Conservation (phyloP, 306 rosid genomes). For the Begonia peltatifolia region DNA sequence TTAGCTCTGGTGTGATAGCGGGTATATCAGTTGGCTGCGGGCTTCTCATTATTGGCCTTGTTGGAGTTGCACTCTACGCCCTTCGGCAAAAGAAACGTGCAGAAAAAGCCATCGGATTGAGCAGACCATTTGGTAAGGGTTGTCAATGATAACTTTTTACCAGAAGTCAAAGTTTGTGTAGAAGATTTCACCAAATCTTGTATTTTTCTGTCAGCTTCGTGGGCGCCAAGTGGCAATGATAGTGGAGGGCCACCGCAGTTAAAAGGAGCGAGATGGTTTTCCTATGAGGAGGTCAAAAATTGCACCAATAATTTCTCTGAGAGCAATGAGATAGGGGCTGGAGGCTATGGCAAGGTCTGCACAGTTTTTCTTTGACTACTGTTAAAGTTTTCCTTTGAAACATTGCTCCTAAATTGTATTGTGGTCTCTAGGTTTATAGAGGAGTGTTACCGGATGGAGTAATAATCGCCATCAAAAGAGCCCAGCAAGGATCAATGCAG, state of each 20-base stretch:
- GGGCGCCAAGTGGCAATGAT: slow-evolving; percentile 87
- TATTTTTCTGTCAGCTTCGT: slow-evolving; percentile 48
- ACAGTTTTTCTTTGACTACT: background rate
- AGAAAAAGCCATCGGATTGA: slow-evolving; percentile 72
- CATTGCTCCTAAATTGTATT: background rate
- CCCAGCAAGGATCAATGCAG: slow-evolving; percentile 95
- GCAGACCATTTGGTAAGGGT: slow-evolving; percentile 65
- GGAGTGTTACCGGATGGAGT: slow-evolving; percentile 66
- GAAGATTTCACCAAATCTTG: slow-evolving; percentile 1
- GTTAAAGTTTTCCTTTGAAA: background rate
- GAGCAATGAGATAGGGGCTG: slow-evolving; percentile 62
- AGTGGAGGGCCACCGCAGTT: slow-evolving; percentile 94
- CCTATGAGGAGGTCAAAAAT: slow-evolving; percentile 78
- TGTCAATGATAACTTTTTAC: background rate
- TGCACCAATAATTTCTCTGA: slow-evolving; percentile 58
- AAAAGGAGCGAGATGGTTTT: slow-evolving; percentile 97
- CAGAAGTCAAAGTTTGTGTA: too few species aligned
- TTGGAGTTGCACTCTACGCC: slow-evolving; percentile 55
- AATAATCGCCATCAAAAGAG: slow-evolving; percentile 79
- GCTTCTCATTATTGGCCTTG: slow-evolving; percentile 48
- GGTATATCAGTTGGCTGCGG: slow-evolving; percentile 51
- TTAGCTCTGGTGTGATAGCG: slow-evolving; percentile 32
- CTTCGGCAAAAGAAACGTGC: slow-evolving; percentile 85
- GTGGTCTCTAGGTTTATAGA: slow-evolving; percentile 52
- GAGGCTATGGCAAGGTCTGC: slow-evolving; percentile 93